Conservation (phyloP, 2,329 filamentous ascomycete species). For the Ophiostoma piceae region DNA sequence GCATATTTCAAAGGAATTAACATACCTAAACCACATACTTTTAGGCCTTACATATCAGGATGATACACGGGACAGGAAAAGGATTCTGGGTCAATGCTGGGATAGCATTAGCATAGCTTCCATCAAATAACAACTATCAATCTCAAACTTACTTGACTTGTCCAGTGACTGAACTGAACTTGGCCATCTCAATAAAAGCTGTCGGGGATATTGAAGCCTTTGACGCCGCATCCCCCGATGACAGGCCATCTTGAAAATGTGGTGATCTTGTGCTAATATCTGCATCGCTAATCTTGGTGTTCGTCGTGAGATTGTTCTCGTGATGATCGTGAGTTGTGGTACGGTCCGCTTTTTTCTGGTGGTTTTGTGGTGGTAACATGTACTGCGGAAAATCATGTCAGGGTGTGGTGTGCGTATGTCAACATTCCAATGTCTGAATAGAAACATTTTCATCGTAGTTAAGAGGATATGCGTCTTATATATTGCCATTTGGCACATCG, state of each 20-base stretch:
- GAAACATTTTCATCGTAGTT: background rate
- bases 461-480: background rate
- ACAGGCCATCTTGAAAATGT: no score
- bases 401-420: no score
- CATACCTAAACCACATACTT: conserved; percentile 6
- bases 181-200: no score
- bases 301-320: no score
- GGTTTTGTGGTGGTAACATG: background rate
- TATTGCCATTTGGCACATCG: background rate
- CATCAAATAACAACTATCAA: background rate
- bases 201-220: no score
- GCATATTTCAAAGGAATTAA: background rate
- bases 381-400: background rate
- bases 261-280: no score
- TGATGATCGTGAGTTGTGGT: background rate
- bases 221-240: no score
- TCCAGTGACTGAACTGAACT: background rate
- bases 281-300: no score
- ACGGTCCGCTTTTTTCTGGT: no score
- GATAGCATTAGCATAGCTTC: background rate
- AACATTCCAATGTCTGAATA: no score
- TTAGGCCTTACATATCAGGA: background rate
- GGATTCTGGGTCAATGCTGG: background rate
- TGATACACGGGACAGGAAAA: background rate
- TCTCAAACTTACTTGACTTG: background rate